phyloP scores from a whole-genome alignment of 192 early-diverging fungal species.

The Coemansia sp. region DNA sequence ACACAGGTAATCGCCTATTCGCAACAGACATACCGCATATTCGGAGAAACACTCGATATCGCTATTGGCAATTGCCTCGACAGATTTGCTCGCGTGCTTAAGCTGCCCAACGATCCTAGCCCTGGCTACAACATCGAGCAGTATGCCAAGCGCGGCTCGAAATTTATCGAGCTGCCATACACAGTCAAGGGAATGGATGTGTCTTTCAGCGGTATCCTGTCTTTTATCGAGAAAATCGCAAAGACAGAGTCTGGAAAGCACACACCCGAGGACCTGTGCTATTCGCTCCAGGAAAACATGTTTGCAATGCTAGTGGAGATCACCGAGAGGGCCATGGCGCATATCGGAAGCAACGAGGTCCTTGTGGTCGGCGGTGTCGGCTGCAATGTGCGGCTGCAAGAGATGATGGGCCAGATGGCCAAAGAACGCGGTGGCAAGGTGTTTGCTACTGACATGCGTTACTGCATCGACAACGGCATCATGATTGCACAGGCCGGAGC shows the following conservation, averaged over 20 bases:
- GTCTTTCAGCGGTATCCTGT: conserved; percentile 94
- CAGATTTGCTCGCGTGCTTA: conserved; percentile 92
- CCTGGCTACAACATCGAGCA: conserved; percentile 99
- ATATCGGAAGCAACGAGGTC: conserved; percentile 88
- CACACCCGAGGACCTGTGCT: conserved; percentile 92
- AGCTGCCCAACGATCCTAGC: conserved; percentile 92
- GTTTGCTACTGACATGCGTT: conserved; percentile 96
- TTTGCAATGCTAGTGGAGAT: conserved; percentile 99
- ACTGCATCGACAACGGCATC: conserved; percentile 97
- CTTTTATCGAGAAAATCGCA: conserved; percentile 79
- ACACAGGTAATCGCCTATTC: conserved; percentile 99
- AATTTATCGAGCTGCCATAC: conserved; percentile 90
- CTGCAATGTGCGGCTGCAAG: conserved; percentile 91
- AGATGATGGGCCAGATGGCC: conserved; percentile 98
- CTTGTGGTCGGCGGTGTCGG: conserved; percentile 97
- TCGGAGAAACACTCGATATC: conserved; percentile 98
- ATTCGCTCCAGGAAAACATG: conserved; percentile 92
- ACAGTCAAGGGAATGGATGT: conserved; percentile 99
- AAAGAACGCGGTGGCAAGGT: conserved; percentile 81
- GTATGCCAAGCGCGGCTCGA: conserved; percentile 84
- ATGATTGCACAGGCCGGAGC: conserved; percentile 99
- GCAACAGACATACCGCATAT: conserved; percentile 90
- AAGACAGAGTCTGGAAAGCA: conserved; percentile 60
- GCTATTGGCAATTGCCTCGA: conserved; percentile 98
- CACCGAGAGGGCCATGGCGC: conserved; percentile 98